phyloP scores from a whole-genome alignment of 352 stramenopile species.

The Pythium aristosporum region DNA sequence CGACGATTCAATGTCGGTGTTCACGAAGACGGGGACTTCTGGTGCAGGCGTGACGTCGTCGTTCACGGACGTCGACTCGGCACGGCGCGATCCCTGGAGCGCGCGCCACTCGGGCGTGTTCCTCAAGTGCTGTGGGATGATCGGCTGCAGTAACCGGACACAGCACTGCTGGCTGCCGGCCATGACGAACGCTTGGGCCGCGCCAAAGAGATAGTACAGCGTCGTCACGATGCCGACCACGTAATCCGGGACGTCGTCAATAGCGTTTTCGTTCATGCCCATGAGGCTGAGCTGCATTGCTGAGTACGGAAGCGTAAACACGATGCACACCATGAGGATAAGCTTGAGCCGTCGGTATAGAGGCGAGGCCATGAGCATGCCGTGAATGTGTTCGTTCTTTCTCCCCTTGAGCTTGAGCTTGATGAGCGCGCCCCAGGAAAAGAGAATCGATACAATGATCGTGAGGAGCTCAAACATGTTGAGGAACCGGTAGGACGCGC shows the following conservation, averaged over 20 bases:
- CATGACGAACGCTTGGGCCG: slow-evolving; percentile 63
- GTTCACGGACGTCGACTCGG: slow-evolving; percentile 30
- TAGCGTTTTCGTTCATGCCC: slow-evolving; percentile 34
- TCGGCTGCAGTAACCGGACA: slow-evolving; percentile 45
- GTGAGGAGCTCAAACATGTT: slow-evolving; percentile 45
- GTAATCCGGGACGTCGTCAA: slow-evolving; percentile 56
- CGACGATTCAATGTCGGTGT: slow-evolving; percentile 77
- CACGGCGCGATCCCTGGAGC: slow-evolving; percentile 21
- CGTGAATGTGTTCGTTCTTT: slow-evolving; percentile 73
- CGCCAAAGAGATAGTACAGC: slow-evolving; percentile 67
- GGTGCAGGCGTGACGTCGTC: slow-evolving; percentile 36
- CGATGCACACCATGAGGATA: slow-evolving; percentile 57
- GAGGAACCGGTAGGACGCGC: slow-evolving; percentile 48
- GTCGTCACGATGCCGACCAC: slow-evolving; percentile 52
- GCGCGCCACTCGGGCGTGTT: slow-evolving; percentile 49
- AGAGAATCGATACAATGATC: slow-evolving; percentile 54
- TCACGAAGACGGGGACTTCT: slow-evolving; percentile 63
- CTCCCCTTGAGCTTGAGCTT: slow-evolving; percentile 44
- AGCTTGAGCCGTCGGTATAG: slow-evolving; percentile 64
- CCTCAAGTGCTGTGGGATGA: slow-evolving; percentile 51
- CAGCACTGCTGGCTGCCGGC: slow-evolving; percentile 64
- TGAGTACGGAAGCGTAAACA: slow-evolving; percentile 73
- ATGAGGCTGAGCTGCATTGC: slow-evolving; percentile 49
- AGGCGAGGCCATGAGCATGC: slow-evolving; percentile 62
- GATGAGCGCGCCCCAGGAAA: slow-evolving; percentile 40